Evolutionary conservation across 768 basidiomycete species (phyloP).

Genomic region (Hysterangium stoloniferum): DNA sequence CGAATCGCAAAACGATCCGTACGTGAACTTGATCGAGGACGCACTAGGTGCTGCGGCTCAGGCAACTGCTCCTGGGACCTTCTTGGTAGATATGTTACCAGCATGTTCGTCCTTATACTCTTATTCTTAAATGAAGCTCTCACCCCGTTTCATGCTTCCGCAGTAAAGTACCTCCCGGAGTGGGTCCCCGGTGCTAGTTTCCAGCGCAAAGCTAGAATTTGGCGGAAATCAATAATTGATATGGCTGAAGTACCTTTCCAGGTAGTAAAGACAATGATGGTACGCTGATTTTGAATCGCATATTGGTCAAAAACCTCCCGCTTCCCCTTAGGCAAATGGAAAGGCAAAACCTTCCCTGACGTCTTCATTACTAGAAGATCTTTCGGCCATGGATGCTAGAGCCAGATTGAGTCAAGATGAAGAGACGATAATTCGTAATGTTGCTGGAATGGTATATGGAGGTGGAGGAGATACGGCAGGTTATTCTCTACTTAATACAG

Average conservation of each 20-base stretch:
- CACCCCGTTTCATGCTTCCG: too few species aligned
- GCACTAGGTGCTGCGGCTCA: constrained; percentile 2
- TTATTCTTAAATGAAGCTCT: background rate
- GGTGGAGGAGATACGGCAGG: constrained; percentile 11
- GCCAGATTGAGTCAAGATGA: background rate
- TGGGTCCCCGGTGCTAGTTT: constrained; percentile 15
- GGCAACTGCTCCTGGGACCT: constrained; percentile 5
- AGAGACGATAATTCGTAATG: background rate
- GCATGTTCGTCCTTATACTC: background rate
- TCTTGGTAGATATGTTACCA: constrained; percentile 10
- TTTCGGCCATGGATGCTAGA: background rate
- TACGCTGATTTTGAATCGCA: background rate
- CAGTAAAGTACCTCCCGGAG: constrained; percentile 11
- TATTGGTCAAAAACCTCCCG: background rate
- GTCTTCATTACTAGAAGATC: constrained; percentile 1
- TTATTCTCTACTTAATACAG: background rate
- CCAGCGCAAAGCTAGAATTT: background rate
- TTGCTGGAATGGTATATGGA: background rate
- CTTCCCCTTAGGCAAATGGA: background rate
- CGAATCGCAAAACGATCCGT: constrained; percentile 6
- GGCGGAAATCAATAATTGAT: too few species aligned
- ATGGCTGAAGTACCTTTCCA: background rate
- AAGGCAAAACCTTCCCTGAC: background rate
- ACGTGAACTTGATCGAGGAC: background rate
- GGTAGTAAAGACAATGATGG: background rate